phyloP scores from a whole-genome alignment of 2,329 filamentous ascomycete species.

The Coccinonectria pachysandricola region DNA sequence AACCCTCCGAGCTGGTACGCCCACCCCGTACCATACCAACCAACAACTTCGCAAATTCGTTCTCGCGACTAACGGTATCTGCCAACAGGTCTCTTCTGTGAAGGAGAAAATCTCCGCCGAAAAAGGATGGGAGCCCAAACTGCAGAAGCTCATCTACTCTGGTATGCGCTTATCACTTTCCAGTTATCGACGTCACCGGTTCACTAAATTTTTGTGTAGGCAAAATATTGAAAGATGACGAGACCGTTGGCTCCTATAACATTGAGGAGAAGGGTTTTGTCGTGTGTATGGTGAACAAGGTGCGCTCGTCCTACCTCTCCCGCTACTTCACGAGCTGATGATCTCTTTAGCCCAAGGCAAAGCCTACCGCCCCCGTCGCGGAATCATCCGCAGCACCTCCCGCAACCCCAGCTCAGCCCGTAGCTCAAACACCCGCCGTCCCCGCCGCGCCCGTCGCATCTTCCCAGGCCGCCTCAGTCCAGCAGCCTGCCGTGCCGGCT shows the following conservation, averaged over 20 bases:
- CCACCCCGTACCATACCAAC: conserved; percentile 21
- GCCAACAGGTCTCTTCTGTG: conserved; percentile 65
- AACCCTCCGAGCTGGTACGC: conserved; percentile 82
- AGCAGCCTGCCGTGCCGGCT: conserved; percentile 37
- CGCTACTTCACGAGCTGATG: conserved; percentile 1
- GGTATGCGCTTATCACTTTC: conserved; percentile 41
- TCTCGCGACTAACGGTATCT: conserved; percentile 6
- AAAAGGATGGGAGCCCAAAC: conserved; percentile 86
- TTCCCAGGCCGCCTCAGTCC: conserved; percentile 29
- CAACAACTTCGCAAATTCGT: conserved; percentile 8
- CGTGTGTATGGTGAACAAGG: conserved; percentile 97
- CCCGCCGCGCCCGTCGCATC: conserved; percentile 34
- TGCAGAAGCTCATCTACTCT: conserved; percentile 96
- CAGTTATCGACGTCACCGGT: conserved; percentile 5
- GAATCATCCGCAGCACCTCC: conserved; percentile 48
- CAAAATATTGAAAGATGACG: conserved; percentile 97
- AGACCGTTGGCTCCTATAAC: conserved; percentile 92
- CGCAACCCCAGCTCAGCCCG: conserved; percentile 44
- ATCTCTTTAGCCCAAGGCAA: conserved; percentile 45
- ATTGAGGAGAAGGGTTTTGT: conserved; percentile 99
- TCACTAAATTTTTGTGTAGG: conserved; percentile 40
- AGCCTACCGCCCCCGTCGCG: conserved; percentile 47
- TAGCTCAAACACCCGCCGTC: conserved; percentile 52
- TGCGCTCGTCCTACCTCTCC: conserved; percentile 29
- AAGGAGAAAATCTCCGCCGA: conserved; percentile 88